Evolutionary conservation across 768 basidiomycete species (phyloP).

Genomic region (Mycena amicta): DNA sequence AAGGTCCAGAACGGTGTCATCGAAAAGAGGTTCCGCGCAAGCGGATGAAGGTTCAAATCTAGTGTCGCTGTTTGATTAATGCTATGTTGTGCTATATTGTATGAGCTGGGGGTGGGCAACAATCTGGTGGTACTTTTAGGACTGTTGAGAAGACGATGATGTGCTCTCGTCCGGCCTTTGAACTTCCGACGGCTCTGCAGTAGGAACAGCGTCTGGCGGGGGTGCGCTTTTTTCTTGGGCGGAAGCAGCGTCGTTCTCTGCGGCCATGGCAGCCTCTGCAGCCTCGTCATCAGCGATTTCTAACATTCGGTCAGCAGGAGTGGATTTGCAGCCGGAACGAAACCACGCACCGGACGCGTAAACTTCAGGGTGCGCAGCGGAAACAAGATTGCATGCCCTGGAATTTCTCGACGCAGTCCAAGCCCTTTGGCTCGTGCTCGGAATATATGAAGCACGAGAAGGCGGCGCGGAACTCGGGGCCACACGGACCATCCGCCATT

Average conservation of each 20-base stretch:
- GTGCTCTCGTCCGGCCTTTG: too few species aligned
- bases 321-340: background rate
- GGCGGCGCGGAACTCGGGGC: conserved; percentile 88
- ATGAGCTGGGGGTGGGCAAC: conserved; percentile 7
- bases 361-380: conserved; percentile 91
- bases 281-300: conserved; percentile 21
- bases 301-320: conserved; percentile 5
- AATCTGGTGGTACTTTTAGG: conserved; percentile 11
- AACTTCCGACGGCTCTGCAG: too few species aligned
- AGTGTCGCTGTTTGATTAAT: conserved; percentile 27
- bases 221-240: background rate
- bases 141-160: too few species aligned
- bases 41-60: conserved; percentile 32
- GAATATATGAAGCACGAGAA: conserved; percentile 97
- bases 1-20: conserved; percentile 65
- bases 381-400: conserved; percentile 98
- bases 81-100: conserved; percentile 15
- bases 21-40: conserved; percentile 70
- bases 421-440: conserved; percentile 94
- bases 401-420: conserved; percentile 98
- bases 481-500: conserved; percentile 98
- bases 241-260: background rate
- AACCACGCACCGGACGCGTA: conserved; percentile 82
- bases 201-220: background rate
- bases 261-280: conserved; percentile 5